Percentiles rank a stretch among this genome's conserved stretches.
Conservation (phyloP, 345 rosid species). For the Triadica sebifera region DNA sequence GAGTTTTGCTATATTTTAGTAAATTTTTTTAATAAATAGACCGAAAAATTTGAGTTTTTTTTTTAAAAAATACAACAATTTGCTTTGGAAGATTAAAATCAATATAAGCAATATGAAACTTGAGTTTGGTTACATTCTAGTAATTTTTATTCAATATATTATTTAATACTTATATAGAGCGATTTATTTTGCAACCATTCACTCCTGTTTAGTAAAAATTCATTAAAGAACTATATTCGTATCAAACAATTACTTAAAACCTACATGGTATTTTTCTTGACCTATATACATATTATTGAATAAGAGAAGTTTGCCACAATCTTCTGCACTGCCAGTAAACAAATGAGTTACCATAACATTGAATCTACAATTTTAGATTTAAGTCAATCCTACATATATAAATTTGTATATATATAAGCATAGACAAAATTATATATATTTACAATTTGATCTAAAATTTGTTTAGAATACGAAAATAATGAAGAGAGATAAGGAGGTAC, state of each 20-base stretch:
- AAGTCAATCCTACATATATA: constrained; percentile 7
- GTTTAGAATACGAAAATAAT: not conserved
- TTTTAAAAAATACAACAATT: no score
- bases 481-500: no score
- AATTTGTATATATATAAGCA: not conserved
- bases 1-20: no score
- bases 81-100: no score
- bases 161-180: no score
- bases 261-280: constrained; percentile 10
- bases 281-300: constrained; percentile 74
- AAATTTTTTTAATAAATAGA: no score
- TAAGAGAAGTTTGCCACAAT: constrained; percentile 72
- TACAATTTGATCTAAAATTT: not conserved
- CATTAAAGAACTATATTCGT: not conserved
- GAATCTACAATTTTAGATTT: constrained; percentile 48
- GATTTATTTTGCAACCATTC: no score
- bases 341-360: constrained; percentile 85
- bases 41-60: no score
- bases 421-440: not conserved
- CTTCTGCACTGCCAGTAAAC: constrained; percentile 76
- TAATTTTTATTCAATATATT: no score
- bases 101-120: no score
- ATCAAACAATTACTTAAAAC: constrained; percentile 11
- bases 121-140: no score
- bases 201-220: constrained; percentile 46